Base-by-base conservation (phyloP, 768 basidiomycete species). In the Calocera cornea region DNA sequence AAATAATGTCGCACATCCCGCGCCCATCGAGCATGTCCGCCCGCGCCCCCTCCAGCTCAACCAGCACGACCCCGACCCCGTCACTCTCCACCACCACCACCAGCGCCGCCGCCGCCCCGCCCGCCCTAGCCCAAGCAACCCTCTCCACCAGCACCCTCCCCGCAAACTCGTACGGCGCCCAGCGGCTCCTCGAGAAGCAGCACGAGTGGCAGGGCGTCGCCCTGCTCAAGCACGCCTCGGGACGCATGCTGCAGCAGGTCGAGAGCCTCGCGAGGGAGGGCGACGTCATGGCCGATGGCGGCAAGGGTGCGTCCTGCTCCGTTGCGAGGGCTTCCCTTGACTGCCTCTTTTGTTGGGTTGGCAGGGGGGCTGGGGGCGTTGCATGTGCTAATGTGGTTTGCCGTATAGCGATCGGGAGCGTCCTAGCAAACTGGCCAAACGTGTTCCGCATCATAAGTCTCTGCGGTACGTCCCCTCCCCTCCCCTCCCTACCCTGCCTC, bases 341-440 rank as follows among this genome's bases (percentile, higher is more conserved):
- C 65, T 64, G 50, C 27, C 29, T 41, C n/a, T 63, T 24, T 29
- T 5, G 33, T 63, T 19, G 29, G 24, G 27, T 27, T 64, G 63
- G 34, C 7, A 29, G 16, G 17, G 22, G 22, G 7, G 22, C 44
- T 65, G 54, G 8, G 5, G 2, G 31, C n/a, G n/a, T n/a, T n/a
- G n/a, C n/a, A n/a, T n/a, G n/a, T n/a, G n/a, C n/a, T n/a, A n/a
- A n/a, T n/a, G n/a, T n/a, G n/a, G n/a, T n/a, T n/a, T n/a, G n/a
- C n/a, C 64, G 17, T 5, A 34, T 66, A 78, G 77, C 77, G 34
- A 72, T 77, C n/a, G 77, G 77, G 36, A 69, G 70, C 14, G 77
- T 78, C 1, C 68, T 77, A 68, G 67, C 73, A 41, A 78, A 78
- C 67, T 78, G 77, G 77, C 75, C 76, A 34, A 76, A 78, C 69